These are phyloP conservation scores for Aspergillus pseudotamarii DNA, from an alignment of 2,329 filamentous ascomycete genomes.

Conservation along the genomic window DNA sequence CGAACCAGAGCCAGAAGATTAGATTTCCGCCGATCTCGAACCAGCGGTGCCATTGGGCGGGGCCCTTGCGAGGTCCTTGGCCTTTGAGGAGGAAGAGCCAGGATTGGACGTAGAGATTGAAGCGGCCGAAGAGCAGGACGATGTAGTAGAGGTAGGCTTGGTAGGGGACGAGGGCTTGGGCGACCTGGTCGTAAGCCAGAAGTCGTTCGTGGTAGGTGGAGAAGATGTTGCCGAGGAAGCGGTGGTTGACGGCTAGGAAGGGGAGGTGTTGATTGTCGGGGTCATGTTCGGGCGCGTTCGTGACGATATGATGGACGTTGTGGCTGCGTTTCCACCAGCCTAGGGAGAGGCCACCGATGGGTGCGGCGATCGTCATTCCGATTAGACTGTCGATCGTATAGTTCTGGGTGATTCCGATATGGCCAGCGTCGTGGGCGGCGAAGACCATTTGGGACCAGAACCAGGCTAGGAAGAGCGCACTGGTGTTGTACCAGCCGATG, in stretches of 20 bases:
- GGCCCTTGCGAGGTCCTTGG: conserved; percentile 70
- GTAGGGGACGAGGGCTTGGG: conserved; percentile 67
- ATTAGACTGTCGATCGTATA: conserved; percentile 80
- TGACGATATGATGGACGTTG: conserved; percentile 95
- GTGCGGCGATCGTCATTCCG: conserved; percentile 86
- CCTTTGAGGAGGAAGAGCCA: conserved; percentile 73
- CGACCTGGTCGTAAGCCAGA: conserved; percentile 73
- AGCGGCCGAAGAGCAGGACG: conserved; percentile 75
- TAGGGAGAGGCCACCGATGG: conserved; percentile 80
- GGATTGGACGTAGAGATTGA: conserved; percentile 84
- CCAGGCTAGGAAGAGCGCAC: conserved; percentile 73
- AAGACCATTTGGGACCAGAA: conserved; percentile 95
- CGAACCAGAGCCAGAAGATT: conserved; percentile 84
- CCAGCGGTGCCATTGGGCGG: conserved; percentile 78
- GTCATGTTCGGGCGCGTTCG: conserved; percentile 91
- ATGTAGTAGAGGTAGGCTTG: conserved; percentile 83
- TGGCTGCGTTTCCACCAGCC: conserved; percentile 97
- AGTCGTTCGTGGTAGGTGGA: conserved; percentile 80
- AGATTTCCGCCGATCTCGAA: conserved; percentile 72
- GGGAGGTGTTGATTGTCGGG: conserved; percentile 90
- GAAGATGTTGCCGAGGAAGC: conserved; percentile 70
- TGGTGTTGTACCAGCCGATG: conserved; percentile 65
- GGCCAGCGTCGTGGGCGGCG: conserved; percentile 73
- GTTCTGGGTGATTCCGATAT: conserved; percentile 88
- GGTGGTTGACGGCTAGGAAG: conserved; percentile 82